A percentile compares a stretch with the other conserved stretches of the same genome.
phyloP scores from a whole-genome alignment of 306 rosid genomes.

The Vachellia pachyceras region DNA sequence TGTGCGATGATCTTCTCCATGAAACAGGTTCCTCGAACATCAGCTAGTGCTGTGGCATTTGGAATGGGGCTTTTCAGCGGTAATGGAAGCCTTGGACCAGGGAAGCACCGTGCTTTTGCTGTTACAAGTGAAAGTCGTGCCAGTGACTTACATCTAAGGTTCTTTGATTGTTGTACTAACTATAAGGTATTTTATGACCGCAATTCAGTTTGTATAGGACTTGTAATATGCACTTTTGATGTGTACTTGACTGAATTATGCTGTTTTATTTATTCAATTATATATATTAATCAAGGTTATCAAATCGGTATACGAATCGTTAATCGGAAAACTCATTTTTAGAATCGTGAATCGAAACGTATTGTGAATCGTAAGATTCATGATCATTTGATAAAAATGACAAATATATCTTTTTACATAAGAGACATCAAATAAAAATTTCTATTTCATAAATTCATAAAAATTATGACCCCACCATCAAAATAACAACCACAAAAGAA shows the following conservation, averaged over 20 bases:
- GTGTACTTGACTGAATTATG: constrained; percentile 15
- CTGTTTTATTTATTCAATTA: constrained; percentile 18
- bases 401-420: too few species aligned
- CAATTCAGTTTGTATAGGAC: constrained; percentile 28
- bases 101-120: constrained; percentile 78
- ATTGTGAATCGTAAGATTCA: too few species aligned
- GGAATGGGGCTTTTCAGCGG: constrained; percentile 89
- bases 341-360: too few species aligned
- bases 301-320: too few species aligned
- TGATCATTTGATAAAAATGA: too few species aligned
- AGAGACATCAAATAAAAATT: too few species aligned
- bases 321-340: too few species aligned
- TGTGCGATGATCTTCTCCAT: constrained; percentile 22
- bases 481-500: too few species aligned
- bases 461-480: too few species aligned
- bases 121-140: constrained; percentile 92
- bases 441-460: too few species aligned
- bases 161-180: constrained; percentile 75
- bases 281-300: too few species aligned
- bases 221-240: constrained; percentile 24
- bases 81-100: constrained; percentile 86
- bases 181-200: constrained; percentile 68
- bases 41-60: constrained; percentile 98
- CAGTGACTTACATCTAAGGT: constrained; percentile 74
- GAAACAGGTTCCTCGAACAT: constrained; percentile 86